Evolutionary conservation across 805 yeast species (phyloP).

Genomic region (Suhomyces tanzawaensis): DNA sequence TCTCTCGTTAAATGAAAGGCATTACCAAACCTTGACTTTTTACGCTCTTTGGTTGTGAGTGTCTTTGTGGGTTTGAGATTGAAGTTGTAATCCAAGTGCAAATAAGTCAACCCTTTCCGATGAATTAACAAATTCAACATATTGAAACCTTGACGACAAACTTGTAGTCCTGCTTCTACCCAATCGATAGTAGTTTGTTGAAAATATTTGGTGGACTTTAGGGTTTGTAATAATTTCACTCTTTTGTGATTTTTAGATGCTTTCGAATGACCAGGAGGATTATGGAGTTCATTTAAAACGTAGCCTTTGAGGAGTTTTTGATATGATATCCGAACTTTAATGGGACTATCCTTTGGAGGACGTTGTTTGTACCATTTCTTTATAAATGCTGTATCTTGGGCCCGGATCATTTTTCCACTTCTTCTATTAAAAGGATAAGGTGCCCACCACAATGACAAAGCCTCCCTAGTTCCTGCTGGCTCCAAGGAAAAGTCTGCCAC

Average conservation of each 20-base stretch:
- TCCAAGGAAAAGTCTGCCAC: slow-evolving; percentile 18
- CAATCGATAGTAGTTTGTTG: slow-evolving; percentile 92
- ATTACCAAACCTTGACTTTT: slow-evolving; percentile 92
- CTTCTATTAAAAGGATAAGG: slow-evolving; percentile 82
- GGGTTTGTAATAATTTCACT: slow-evolving; percentile 57
- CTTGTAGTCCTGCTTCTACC: slow-evolving; percentile 97
- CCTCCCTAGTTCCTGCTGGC: slow-evolving; percentile 47
- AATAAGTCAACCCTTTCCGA: slow-evolving; percentile 82
- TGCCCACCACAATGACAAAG: slow-evolving; percentile 72
- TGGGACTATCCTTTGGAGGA: slow-evolving; percentile 59
- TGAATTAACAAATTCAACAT: slow-evolving; percentile 90
- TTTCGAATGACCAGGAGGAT: slow-evolving; percentile 28
- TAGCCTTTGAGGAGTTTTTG: slow-evolving; percentile 80
- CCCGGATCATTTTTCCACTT: slow-evolving; percentile 69
- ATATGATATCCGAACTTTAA: slow-evolving; percentile 81
- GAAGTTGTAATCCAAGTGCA: slow-evolving; percentile 93
- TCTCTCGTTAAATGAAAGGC: slow-evolving; percentile 94
- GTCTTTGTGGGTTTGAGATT: slow-evolving; percentile 96
- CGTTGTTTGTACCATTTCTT: slow-evolving; percentile 80
- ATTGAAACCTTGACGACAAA: slow-evolving; percentile 89
- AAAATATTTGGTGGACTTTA: slow-evolving; percentile 81
- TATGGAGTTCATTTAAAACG: slow-evolving; percentile 70
- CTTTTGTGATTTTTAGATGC: slow-evolving; percentile 46
- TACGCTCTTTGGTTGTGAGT: slow-evolving; percentile 91
- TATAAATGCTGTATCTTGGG: slow-evolving; percentile 84